These are phyloP conservation scores for Trichoderma arundinaceum DNA, from an alignment of 2,329 filamentous ascomycete genomes.

Conservation along the genomic window DNA sequence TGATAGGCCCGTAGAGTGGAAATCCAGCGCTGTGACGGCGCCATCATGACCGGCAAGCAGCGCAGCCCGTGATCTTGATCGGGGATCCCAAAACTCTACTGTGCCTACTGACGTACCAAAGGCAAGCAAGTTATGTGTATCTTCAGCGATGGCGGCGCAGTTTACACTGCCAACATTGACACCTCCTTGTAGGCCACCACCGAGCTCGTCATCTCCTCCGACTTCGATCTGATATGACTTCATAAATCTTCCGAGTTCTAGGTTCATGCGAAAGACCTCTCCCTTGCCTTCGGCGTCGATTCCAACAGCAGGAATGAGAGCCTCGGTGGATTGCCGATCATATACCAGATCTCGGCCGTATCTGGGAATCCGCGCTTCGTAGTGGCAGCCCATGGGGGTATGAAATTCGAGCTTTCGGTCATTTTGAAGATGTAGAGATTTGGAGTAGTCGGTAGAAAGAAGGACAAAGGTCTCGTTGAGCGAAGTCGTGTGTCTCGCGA, in stretches of 20 bases:
- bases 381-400: slow-evolving; percentile 84
- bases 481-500: slow-evolving; percentile 86
- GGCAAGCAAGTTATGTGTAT: slow-evolving; percentile 85
- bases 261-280: slow-evolving; percentile 90
- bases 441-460: slow-evolving; percentile 88
- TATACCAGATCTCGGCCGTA: slow-evolving; percentile 92
- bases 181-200: slow-evolving; percentile 81
- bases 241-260: slow-evolving; percentile 93
- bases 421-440: slow-evolving; percentile 90
- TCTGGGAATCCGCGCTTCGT: slow-evolving; percentile 85
- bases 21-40: slow-evolving; percentile 86
- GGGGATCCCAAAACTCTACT: slow-evolving; percentile 94
- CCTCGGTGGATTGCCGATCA: slow-evolving; percentile 80
- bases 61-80: slow-evolving; percentile 80
- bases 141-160: slow-evolving; percentile 82
- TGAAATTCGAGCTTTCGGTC: slow-evolving; percentile 94
- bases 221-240: slow-evolving; percentile 91
- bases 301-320: slow-evolving; percentile 84
- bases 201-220: slow-evolving; percentile 79
- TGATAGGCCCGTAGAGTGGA: slow-evolving; percentile 81
- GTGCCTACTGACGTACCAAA: slow-evolving; percentile 96
- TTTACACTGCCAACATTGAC: slow-evolving; percentile 87
- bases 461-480: slow-evolving; percentile 91
- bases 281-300: slow-evolving; percentile 84
- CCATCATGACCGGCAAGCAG: slow-evolving; percentile 71